Evolutionary conservation across 1,284 basidiomycete species (phyloP), one percentile per base, ranked within the genome.

Genomic region (Sanguinoderma infundibulare): DNA sequence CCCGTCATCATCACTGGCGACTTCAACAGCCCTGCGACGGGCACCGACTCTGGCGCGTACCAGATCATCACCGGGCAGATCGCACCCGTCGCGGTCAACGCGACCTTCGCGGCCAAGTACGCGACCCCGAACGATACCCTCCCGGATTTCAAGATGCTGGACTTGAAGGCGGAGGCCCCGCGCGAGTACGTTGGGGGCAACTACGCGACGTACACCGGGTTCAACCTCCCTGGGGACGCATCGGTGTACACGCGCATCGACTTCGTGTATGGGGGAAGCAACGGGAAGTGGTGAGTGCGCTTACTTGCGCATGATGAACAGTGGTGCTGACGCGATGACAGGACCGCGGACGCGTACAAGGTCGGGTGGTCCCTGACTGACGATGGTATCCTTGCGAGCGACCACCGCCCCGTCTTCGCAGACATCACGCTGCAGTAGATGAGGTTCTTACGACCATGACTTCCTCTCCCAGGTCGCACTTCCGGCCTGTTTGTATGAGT

Each of bases 201-300:
- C 63, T 84, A 78, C 70, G 83, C 83, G 17, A 86, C 85, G 4
- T 87, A 81, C 69, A 86, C 84, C 0, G 84, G 81, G 0, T 86
- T 85, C 68, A 74, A 72, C 14, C 67, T 68, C 12, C 78, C 80
- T 2, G 72, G 75, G 6, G 76, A 81, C 62, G 73, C 77, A 5
- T 73, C 72, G 1, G 60, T 68, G 5, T 83, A 78, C 75, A 69
- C 68, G 22, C 75, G 82, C 56, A 85, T 86, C 61, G 84, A 86
- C 67, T 86, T 85, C 65, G 73, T 85, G 0, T 81, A 83, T 62
- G 84, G 82, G 3, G 81, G 79, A 14, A 81, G 74, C 61, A 82
- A 81, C 61, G 67, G 74, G 2, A 76, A 77, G 52, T 86, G 84
- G 83, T 84, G 63, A 62, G 82, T 54, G 10, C n/a, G n/a, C n/a